Percentiles rank a stretch among this genome's conserved stretches.
Conservation (phyloP, 2,329 filamentous ascomycete genomes). For the Exophiala bonariae region DNA sequence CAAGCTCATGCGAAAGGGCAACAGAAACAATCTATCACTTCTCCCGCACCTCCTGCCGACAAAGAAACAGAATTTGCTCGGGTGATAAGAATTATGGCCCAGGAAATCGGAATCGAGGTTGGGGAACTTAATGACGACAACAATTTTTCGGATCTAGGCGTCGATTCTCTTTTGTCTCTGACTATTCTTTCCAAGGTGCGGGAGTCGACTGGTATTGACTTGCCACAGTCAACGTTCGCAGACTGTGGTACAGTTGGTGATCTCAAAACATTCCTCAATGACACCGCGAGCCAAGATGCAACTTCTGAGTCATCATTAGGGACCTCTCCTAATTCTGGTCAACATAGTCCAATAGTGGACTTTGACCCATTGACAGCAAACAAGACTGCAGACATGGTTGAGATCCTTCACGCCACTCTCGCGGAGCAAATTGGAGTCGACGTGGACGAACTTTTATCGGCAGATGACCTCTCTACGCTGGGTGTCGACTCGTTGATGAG, state of each 20-base stretch:
- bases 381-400: constrained; percentile 29
- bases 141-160: constrained; percentile 33
- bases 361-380: constrained; percentile 16
- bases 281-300: no score
- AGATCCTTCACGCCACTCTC: constrained; percentile 37
- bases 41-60: background rate
- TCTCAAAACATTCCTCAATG: constrained; percentile 54
- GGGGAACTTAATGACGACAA: constrained; percentile 28
- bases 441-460: constrained; percentile 35
- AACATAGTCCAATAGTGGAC: background rate
- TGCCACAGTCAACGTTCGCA: constrained; percentile 46
- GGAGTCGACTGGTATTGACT: constrained; percentile 32
- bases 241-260: constrained; percentile 56
- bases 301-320: constrained; percentile 31
- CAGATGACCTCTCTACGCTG: constrained; percentile 38
- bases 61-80: constrained; percentile 8
- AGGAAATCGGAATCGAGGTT: constrained; percentile 30
- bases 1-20: background rate
- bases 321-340: constrained; percentile 12
- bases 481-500: constrained; percentile 46
- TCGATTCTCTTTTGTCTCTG: constrained; percentile 40
- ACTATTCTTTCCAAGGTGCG: constrained; percentile 36
- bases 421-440: constrained; percentile 42
- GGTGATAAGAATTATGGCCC: constrained; percentile 31
- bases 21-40: background rate